phyloP scores from a whole-genome alignment of 108 stramenopile genomes.

The Discostella pseudostelligera region DNA sequence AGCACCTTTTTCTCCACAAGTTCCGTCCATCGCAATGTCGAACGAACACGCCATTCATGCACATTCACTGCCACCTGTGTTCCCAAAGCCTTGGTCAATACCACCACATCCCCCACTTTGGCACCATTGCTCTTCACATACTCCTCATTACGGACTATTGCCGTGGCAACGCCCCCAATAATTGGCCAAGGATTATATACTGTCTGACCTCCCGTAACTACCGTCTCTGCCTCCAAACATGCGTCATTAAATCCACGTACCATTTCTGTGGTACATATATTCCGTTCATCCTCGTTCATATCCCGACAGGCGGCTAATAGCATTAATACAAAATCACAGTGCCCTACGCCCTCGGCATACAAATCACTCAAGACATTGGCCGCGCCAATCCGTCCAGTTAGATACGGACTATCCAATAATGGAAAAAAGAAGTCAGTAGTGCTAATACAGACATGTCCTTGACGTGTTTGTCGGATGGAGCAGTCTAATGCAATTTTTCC shows the following conservation, averaged over 20 bases:
- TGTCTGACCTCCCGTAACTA: slow-evolving; percentile 85
- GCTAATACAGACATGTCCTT: slow-evolving; percentile 62
- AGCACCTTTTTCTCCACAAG: slow-evolving; percentile 23
- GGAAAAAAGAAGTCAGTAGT: slow-evolving; percentile 90
- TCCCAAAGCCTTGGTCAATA: slow-evolving; percentile 84
- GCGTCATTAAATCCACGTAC: slow-evolving; percentile 82
- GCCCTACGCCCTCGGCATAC: slow-evolving; percentile 79
- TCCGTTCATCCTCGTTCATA: slow-evolving; percentile 66
- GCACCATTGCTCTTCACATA: slow-evolving; percentile 79
- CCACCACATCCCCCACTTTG: slow-evolving; percentile 68
- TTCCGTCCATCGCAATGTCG: slow-evolving; percentile 34
- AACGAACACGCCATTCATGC: slow-evolving; percentile 70
- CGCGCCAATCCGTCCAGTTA: slow-evolving; percentile 84
- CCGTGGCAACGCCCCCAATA: slow-evolving; percentile 84
- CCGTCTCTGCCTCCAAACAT: slow-evolving; percentile 66
- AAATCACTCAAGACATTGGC: slow-evolving; percentile 85
- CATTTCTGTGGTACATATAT: slow-evolving; percentile 81
- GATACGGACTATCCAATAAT: slow-evolving; percentile 78
- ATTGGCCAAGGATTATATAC: slow-evolving; percentile 90
- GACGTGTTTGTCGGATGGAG: slow-evolving; percentile 62
- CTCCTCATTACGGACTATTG: slow-evolving; percentile 65
- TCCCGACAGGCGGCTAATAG: slow-evolving; percentile 74
- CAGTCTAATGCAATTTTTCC: slow-evolving; percentile 82
- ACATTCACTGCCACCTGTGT: slow-evolving; percentile 89
- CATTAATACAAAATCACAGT: slow-evolving; percentile 84